Base-by-base conservation (phyloP, 108 stramenopile species). In the Mediolabrus comicus region DNA sequence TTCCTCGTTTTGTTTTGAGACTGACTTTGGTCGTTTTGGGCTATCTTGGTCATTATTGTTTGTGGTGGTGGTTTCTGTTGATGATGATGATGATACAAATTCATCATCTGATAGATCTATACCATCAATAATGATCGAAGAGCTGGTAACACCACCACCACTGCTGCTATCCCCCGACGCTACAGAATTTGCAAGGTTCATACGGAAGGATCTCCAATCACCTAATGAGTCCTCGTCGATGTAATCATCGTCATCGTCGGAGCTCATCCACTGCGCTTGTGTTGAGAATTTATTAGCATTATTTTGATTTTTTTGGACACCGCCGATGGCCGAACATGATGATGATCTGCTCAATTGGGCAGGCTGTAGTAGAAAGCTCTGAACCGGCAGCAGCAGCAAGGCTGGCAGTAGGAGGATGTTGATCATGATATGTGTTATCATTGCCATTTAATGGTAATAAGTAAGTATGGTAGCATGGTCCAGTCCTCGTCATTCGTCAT, bases 171-270 rank as follows among this genome's bases (percentile, higher is more conserved):
- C 52, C 26, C 28, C 39, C 14, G 62, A 17, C 1, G 67, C 19
- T 33, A 41, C 39, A 3, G 53, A 39, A 31, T 72, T 63, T 28
- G 80, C 70, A 9, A 91, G 63, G 60, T 71, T 80, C 41, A 75
- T 65, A 7, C 87, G 87, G 75, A 89, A 89, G 22, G 52, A 63
- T 55, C 85, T 76, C 87, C 87, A 89, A 69, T 89, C 85, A 8
- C 83, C 85, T 14, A 86, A 41, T 3, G 80, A 66, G 33, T 69
- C 74, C 4, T 58, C 62, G 60, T 84, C 81, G 54, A 88, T 84
- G 39, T 79, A 69, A 0, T 84, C 85, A 33, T 85, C 86, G n/a
- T 85, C 74, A 17, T 71, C 74, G 26, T 82, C 74, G 9, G 19
- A 22, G 2, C 8, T 22, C n/a, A n/a, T 49, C 19, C 9, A 8